phyloP scores from a whole-genome alignment of 1,139 yeast genomes.

The Protomyces arabidopsidicola region DNA sequence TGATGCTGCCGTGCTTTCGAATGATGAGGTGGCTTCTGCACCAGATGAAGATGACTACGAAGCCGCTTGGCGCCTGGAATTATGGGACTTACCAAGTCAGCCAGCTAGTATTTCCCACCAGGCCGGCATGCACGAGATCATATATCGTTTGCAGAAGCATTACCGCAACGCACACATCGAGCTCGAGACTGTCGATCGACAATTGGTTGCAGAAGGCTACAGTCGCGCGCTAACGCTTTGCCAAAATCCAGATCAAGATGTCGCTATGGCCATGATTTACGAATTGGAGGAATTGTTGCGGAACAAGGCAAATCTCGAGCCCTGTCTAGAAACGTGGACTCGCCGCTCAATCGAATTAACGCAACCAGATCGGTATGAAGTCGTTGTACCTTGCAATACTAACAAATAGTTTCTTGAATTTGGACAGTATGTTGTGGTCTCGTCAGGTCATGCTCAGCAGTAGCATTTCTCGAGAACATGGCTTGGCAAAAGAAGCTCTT shows the following conservation, averaged over 20 bases:
- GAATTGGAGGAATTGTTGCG: background rate
- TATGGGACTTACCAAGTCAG: slow-evolving; percentile 64
- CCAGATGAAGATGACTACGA: slow-evolving; percentile 38
- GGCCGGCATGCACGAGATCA: slow-evolving; percentile 34
- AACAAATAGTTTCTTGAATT: background rate
- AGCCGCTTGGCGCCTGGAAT: slow-evolving; percentile 66
- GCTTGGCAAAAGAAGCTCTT: slow-evolving; percentile 11
- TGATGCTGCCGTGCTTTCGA: background rate
- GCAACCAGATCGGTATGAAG: background rate
- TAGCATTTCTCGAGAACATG: slow-evolving; percentile 6
- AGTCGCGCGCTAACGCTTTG: too few relatives aligned
- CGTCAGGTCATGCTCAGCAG: slow-evolving; percentile 6
- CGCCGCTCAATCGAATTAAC: background rate
- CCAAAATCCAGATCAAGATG: background rate
- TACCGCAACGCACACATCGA: background rate
- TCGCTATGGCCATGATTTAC: background rate
- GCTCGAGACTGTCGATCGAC: background rate
- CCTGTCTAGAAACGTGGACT: background rate
- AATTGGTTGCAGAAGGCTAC: background rate
- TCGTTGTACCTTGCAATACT: too few relatives aligned
- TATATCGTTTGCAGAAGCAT: background rate
- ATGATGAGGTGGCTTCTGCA: slow-evolving; percentile 21
- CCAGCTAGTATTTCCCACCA: slow-evolving; percentile 37
- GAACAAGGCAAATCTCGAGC: background rate
- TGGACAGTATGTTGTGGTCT: slow-evolving; percentile 12